Conservation (phyloP, 148 eudicot genomes). For the Pharnaceum exiguum region DNA sequence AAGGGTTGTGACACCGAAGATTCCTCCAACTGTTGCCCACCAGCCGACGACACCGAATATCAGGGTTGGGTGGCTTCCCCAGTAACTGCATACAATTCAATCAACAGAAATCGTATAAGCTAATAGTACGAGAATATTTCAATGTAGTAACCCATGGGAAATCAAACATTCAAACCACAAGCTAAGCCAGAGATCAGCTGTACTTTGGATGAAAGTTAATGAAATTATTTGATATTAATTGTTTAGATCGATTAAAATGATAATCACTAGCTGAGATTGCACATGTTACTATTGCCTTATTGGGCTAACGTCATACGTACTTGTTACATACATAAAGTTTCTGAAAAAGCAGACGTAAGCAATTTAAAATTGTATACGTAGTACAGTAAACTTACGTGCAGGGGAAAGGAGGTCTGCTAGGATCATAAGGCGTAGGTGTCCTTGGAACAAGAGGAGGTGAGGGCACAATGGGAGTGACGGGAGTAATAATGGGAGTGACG, state of each 20-base stretch:
- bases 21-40: slow-evolving; percentile 65
- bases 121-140: not conserved
- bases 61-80: slow-evolving; percentile 69
- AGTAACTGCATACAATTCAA: slow-evolving; percentile 50
- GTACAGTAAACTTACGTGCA: slow-evolving; percentile 68
- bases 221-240: not conserved
- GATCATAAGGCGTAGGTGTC: slow-evolving; percentile 41
- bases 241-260: not conserved
- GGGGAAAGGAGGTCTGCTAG: slow-evolving; percentile 68
- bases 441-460: slow-evolving; percentile 34
- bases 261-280: no score
- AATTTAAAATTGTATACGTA: no score
- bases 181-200: no score
- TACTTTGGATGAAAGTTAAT: no score
- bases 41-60: slow-evolving; percentile 70
- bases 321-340: not conserved
- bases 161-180: not conserved
- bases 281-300: no score
- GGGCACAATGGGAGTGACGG: slow-evolving; percentile 10
- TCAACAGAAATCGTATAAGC: not conserved
- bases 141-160: not conserved
- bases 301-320: not conserved
- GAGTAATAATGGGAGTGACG: slow-evolving; percentile 11
- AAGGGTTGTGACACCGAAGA: slow-evolving; percentile 38
- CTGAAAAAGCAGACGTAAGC: not conserved